These are phyloP conservation scores for Drechslerella dactyloides DNA, from an alignment of 2,329 filamentous ascomycete species.

Conservation along the genomic window DNA sequence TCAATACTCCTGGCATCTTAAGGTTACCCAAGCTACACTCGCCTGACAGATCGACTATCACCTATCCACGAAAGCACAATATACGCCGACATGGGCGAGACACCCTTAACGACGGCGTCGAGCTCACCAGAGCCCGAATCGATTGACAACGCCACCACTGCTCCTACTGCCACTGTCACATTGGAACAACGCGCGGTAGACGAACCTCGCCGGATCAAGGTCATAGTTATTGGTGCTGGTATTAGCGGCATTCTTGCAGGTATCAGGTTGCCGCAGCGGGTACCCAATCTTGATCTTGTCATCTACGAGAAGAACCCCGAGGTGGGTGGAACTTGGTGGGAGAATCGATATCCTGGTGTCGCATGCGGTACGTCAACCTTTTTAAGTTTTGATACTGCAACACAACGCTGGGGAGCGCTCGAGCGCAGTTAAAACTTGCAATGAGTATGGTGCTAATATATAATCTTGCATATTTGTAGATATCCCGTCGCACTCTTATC, in stretches of 20 bases:
- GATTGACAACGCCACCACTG: background rate
- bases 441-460: no score
- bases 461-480: conserved; percentile 59
- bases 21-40: no score
- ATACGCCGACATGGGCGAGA: conserved; percentile 23
- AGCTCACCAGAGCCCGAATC: conserved; percentile 33
- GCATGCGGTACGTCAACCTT: conserved; percentile 52
- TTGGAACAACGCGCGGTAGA: conserved; percentile 35
- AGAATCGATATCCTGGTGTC: conserved; percentile 67
- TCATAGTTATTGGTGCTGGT: conserved; percentile 58
- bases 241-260: conserved; percentile 58
- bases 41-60: no score
- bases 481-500: conserved; percentile 68
- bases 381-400: no score
- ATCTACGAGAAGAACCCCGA: conserved; percentile 66
- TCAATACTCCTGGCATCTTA: no score
- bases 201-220: conserved; percentile 56
- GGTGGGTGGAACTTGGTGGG: conserved; percentile 67
- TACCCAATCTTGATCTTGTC: conserved; percentile 56
- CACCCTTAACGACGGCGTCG: conserved; percentile 9
- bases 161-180: background rate
- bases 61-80: no score
- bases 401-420: no score
- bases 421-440: no score
- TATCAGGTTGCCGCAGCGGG: conserved; percentile 57